Base-by-base conservation (phyloP, 2,329 filamentous ascomycete species). In the Sporothrix humicola region DNA sequence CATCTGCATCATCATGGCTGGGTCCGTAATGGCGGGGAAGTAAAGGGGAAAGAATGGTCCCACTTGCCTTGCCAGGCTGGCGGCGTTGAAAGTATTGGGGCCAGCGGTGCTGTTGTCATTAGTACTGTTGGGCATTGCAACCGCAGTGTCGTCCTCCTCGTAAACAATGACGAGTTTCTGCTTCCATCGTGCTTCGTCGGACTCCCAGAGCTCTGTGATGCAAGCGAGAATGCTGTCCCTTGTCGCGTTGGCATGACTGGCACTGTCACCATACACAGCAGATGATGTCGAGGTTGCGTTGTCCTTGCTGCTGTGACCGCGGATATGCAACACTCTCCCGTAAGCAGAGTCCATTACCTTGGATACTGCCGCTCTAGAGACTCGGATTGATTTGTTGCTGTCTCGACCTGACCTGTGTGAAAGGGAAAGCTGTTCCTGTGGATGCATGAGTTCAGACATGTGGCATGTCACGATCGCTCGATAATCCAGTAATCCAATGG, bases 111-210 rank as follows among this genome's bases (percentile, higher is more conserved):
- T 56, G 52, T 6, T 23, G 7, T 42, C 9, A n/a, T 37, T 44
- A 8, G 37, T 17, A 20, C 17, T 63, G 17, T 17, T 12, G 17
- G 31, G 7, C 31, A 20, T 23, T 8, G 52, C 37, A 12, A 13
- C 37, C 59, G 17, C 17, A n/a, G 26, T 12, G 9, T 8, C 20
- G n/a, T 66, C 61, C 44, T 66, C 61, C 48, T 66, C 61, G 12
- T 15, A 66, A 4, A 66, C 61, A n/a, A 65, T n/a, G n/a, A 66
- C 42, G 10, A 66, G 42, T 13, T 66, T 66, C 5, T 66, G n/a
- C 10, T 15, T 66, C n/a, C n/a, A 48, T n/a, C 7, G n/a, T 6
- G 46, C 42, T 5, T 4, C 12, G 10, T 48, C 44, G 20, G n/a
- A 12, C 9, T 50, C 63, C 44, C 50, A 17, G 20, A 13, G n/a